phyloP scores from a whole-genome alignment of 2,329 filamentous ascomycete genomes.

The Onygenales sp. region DNA sequence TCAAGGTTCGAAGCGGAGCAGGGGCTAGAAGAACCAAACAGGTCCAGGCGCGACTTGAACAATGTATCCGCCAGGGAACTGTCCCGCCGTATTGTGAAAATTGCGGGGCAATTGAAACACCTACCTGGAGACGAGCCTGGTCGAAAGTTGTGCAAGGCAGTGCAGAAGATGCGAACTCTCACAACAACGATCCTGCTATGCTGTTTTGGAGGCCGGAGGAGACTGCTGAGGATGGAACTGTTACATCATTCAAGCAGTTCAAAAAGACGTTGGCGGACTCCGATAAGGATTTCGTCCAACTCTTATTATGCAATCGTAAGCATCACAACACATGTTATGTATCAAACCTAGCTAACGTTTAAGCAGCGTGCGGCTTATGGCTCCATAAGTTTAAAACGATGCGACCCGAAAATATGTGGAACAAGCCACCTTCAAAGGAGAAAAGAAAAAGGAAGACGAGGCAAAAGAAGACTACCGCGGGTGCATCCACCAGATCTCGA shows the following conservation, averaged over 20 bases:
- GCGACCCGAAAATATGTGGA: constrained; percentile 77
- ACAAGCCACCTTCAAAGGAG: constrained; percentile 45
- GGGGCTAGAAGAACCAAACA: constrained; percentile 58
- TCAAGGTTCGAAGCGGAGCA: constrained; percentile 36
- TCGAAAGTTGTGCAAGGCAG: constrained; percentile 63
- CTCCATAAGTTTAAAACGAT: constrained; percentile 79
- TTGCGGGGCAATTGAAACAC: constrained; percentile 90
- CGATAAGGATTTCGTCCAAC: constrained; percentile 62
- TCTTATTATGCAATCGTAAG: constrained; percentile 80
- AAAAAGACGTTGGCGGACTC: constrained; percentile 61
- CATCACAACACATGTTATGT: constrained; percentile 17
- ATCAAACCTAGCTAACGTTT: constrained; percentile 19
- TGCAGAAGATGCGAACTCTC: constrained; percentile 61
- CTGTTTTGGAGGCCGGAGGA: constrained; percentile 63
- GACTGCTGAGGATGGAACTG: constrained; percentile 52
- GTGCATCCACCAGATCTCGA: constrained; percentile 3
- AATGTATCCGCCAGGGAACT: constrained; percentile 63
- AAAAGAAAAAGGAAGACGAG: constrained; percentile 32
- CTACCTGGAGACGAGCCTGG: constrained; percentile 91
- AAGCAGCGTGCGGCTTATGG: constrained; percentile 78
- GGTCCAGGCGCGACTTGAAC: constrained; percentile 47
- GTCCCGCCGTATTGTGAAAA: constrained; percentile 86
- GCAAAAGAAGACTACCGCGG: constrained; percentile 23
- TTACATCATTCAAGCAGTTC: constrained; percentile 61
- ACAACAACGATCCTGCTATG: constrained; percentile 61